Base-by-base conservation (phyloP, 176 grass and related monocot species). In the Chloris gayana region DNA sequence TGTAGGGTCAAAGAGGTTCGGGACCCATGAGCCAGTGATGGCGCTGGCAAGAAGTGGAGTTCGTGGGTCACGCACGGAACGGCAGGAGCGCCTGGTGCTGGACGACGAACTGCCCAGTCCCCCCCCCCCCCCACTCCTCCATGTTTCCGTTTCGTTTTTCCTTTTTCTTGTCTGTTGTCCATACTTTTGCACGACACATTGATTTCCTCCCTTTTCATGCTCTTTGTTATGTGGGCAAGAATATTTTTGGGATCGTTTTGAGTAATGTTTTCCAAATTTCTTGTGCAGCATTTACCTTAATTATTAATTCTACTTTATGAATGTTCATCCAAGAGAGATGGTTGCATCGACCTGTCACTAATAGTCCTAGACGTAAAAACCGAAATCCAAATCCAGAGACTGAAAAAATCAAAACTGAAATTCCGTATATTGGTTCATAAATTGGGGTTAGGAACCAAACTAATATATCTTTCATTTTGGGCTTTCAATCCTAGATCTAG, bases 11-110 rank as follows among this genome's bases (percentile, higher is more conserved):
- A 12, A 0, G 1, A 1, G 1, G 0, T 0, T 0, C 1, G 18
- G 54, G 57, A 21, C 69, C 69, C 8, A 1, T 0, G 0, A 18
- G 30, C 64, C 80, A 37, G 41, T 46, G 29, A 6, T 0, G 19
- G 0, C 0, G 0, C 0, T 47, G 45, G 1, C 0, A 17, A 0
- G 14, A 10, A 25, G 27, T 32, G 37, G 19, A 12, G 7, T 24
- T n/a, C 22, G 18, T 19, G 46, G 9, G 21, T 12, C 6, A n/a
- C 3, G 70, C 14, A 10, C 63, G 5, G 34, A 10, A 7, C 65
- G 34, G 45, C 17, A 53, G 17, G 69, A 72, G 34, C 65, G 65
- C 1, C 15, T 42, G 31, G 50, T 15, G 22, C 58, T 60, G 51
- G 18, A 19, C 25, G 11, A 59, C n/a, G n/a, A n/a, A 32, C 66